These are phyloP conservation scores for Xylaria sp. DNA, from an alignment of 2,329 filamentous ascomycete genomes.

Conservation along the genomic window DNA sequence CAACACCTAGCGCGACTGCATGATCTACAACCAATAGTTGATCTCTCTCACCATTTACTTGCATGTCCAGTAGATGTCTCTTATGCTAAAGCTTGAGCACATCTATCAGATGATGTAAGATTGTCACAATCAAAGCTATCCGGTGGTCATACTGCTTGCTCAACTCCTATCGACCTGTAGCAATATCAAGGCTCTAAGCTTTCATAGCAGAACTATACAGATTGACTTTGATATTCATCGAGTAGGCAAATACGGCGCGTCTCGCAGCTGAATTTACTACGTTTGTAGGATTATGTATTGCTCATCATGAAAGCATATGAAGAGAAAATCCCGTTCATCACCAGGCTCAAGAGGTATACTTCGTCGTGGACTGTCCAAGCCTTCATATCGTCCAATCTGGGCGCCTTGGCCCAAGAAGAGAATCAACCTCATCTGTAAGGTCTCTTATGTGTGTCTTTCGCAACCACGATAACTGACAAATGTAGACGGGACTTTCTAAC, in stretches of 20 bases:
- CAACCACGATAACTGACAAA: background rate
- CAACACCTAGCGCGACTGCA: background rate
- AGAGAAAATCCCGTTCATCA: conserved; percentile 20
- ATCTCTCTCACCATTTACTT: background rate
- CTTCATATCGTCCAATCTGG: conserved; percentile 12
- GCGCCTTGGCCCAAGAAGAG: conserved; percentile 10
- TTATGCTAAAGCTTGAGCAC: background rate
- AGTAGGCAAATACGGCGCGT: background rate
- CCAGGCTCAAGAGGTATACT: conserved; percentile 13
- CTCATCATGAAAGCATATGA: conserved; percentile 19
- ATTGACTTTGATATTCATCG: background rate
- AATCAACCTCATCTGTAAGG: conserved; percentile 9
- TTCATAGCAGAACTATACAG: background rate
- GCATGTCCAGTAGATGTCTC: background rate
- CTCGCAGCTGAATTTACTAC: background rate
- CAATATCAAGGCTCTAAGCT: background rate
- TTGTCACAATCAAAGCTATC: background rate
- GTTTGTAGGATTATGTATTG: background rate
- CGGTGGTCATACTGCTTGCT: background rate
- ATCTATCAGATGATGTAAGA: background rate
- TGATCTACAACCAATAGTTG: background rate
- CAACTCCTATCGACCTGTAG: background rate
- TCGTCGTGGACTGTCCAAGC: conserved; percentile 18
- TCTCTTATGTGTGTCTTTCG: background rate
- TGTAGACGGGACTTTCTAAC: conserved; percentile 19